phyloP scores from a whole-genome alignment of 345 rosid genomes.

The Lagerstroemia speciosa region DNA sequence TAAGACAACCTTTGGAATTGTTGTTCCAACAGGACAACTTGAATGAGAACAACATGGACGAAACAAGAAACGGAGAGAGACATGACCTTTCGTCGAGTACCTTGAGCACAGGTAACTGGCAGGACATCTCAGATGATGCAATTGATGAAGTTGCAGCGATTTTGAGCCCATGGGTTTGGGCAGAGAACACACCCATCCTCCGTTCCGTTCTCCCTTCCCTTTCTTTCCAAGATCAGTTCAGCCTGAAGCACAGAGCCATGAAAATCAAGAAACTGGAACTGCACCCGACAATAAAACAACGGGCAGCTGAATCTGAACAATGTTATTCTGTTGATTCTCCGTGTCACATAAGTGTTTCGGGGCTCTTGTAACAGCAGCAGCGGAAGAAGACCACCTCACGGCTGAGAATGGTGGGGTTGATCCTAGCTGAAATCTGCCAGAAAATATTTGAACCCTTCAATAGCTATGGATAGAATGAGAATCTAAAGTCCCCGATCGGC shows the following conservation, averaged over 20 bases:
- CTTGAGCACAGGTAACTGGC: too few species aligned
- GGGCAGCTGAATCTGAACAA: not conserved
- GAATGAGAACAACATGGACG: too few species aligned
- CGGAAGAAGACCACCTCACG: not conserved
- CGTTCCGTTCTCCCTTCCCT: not conserved
- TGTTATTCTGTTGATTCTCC: too few species aligned
- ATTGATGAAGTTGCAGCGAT: not conserved
- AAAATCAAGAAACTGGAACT: not conserved
- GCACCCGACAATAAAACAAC: not conserved
- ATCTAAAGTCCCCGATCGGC: not conserved
- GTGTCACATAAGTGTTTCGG: too few species aligned
- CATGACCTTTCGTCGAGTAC: too few species aligned
- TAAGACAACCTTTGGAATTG: too few species aligned
- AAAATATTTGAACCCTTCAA: conserved; percentile 1
- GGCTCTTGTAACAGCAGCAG: not conserved
- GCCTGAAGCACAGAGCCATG: not conserved
- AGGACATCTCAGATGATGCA: too few species aligned
- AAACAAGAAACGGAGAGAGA: too few species aligned
- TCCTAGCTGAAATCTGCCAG: not conserved
- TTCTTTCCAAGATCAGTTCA: not conserved
- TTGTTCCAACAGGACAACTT: too few species aligned
- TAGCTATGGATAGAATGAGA: not conserved
- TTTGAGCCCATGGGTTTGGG: not conserved
- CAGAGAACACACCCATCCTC: not conserved
- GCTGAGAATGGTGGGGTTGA: not conserved